phyloP scores from a whole-genome alignment of 345 rosid species.

The Zanthoxylum bungeanum region DNA sequence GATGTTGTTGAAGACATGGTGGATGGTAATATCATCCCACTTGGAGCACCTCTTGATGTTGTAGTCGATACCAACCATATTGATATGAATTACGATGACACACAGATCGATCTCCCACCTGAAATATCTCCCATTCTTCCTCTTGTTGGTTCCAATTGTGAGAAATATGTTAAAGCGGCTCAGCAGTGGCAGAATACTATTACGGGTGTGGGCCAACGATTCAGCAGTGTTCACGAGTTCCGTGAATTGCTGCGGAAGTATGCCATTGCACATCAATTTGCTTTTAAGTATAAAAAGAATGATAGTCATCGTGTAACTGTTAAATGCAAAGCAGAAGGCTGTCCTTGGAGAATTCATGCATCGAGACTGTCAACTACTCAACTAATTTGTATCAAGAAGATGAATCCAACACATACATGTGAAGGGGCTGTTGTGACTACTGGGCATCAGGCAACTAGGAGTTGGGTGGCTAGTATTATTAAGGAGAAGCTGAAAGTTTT shows the following conservation, averaged over 20 bases:
- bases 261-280: constrained; percentile 94
- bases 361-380: constrained; percentile 89
- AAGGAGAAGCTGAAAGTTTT: constrained; percentile 81
- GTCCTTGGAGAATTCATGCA: constrained; percentile 98
- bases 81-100: constrained; percentile 32
- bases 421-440: constrained; percentile 66
- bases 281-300: constrained; percentile 86
- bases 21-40: constrained; percentile 44
- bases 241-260: constrained; percentile 81
- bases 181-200: constrained; percentile 92
- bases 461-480: constrained; percentile 94
- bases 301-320: constrained; percentile 96
- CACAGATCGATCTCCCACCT: constrained; percentile 37
- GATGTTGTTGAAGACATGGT: constrained; percentile 38
- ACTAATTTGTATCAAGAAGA: constrained; percentile 84
- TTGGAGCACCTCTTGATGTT: constrained; percentile 35
- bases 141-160: constrained; percentile 37
- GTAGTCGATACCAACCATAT: constrained; percentile 44
- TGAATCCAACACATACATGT: constrained; percentile 83
- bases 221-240: constrained; percentile 74
- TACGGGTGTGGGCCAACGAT: constrained; percentile 91
- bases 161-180: constrained; percentile 66
- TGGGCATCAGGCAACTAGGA: constrained; percentile 86
- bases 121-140: constrained; percentile 57
- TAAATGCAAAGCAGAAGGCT: constrained; percentile 91